Conservation (phyloP, 768 basidiomycete genomes). For the Boletellus emodensis region DNA sequence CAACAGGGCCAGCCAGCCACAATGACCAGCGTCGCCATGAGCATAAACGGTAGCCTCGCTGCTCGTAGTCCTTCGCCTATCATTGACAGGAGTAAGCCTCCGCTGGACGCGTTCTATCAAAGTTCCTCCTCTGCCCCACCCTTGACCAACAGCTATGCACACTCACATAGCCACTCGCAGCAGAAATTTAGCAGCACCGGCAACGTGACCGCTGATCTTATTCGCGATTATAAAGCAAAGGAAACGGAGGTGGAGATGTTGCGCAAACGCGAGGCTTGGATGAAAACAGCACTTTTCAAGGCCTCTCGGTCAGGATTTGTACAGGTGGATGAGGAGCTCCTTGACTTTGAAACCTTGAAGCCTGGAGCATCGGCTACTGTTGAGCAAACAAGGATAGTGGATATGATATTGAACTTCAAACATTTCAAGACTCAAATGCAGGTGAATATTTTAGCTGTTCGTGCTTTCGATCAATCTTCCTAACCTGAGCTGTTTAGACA, state of each 20-base stretch:
- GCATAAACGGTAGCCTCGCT: conserved; percentile 42
- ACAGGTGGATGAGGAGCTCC: conserved; percentile 51
- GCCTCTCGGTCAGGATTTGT: conserved; percentile 80
- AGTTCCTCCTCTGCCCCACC: conserved; percentile 40
- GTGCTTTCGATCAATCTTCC: conserved; percentile 2
- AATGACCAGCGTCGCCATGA: conserved; percentile 54
- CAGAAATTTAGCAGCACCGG: conserved; percentile 52
- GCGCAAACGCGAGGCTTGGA: conserved; percentile 78
- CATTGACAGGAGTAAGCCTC: conserved; percentile 51
- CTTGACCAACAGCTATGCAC: conserved; percentile 45
- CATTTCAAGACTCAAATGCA: conserved; percentile 83
- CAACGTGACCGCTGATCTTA: conserved; percentile 68
- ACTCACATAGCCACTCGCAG: conserved; percentile 36
- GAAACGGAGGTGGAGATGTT: conserved; percentile 76
- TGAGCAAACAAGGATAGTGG: conserved; percentile 53
- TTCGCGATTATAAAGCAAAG: conserved; percentile 76
- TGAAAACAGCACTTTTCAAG: conserved; percentile 72
- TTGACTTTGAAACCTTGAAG: conserved; percentile 33
- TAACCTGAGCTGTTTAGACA: conserved; percentile 42
- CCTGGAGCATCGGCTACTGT: conserved; percentile 32
- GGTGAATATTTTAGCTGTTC: conserved; percentile 42
- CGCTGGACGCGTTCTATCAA: conserved; percentile 59
- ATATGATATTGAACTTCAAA: conserved; percentile 80
- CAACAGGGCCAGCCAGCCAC: conserved; percentile 35
- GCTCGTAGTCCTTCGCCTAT: conserved; percentile 57